A percentile compares a stretch with the other conserved stretches of the same genome.
Conservation (phyloP, 371 early-diverging fungal genomes). For the Catenaria anguillulae region DNA sequence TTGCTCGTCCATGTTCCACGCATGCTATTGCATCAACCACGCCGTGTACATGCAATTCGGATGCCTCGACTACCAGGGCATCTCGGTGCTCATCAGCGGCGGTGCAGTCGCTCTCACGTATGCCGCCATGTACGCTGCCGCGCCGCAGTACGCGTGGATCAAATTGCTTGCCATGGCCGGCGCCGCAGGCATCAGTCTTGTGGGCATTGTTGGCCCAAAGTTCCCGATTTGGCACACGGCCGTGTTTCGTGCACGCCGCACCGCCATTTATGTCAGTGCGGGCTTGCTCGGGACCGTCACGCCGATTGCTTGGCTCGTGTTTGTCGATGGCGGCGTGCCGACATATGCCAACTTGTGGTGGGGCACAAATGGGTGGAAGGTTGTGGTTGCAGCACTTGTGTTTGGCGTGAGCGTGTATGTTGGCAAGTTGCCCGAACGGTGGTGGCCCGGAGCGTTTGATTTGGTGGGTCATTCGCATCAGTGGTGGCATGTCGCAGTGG, state of each 20-base stretch:
- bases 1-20: conserved; percentile 9
- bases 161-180: conserved; percentile 5
- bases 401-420: too few species aligned
- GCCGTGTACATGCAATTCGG: conserved; percentile 10
- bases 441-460: conserved; percentile 59
- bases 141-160: too few species aligned
- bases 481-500: conserved; percentile 61
- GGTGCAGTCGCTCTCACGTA: conserved; percentile 5
- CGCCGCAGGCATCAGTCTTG: neutral
- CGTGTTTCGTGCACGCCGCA: conserved; percentile 5
- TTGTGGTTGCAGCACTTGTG: too few species aligned
- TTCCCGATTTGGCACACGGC: conserved; percentile 8
- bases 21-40: conserved; percentile 8
- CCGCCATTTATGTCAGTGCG: conserved; percentile 4
- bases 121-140: conserved; percentile 10
- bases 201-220: conserved; percentile 11
- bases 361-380: too few species aligned
- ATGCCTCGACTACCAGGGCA: conserved; percentile 13
- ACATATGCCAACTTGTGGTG: too few species aligned
- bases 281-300: neutral
- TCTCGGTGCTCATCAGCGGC: conserved; percentile 10
- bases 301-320: too few species aligned
- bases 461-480: conserved; percentile 56
- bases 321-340: too few species aligned
- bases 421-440: conserved; percentile 58